Evolutionary conservation across 352 stramenopile genomes (phyloP).

Genomic region (Phytopythium sindhum): DNA sequence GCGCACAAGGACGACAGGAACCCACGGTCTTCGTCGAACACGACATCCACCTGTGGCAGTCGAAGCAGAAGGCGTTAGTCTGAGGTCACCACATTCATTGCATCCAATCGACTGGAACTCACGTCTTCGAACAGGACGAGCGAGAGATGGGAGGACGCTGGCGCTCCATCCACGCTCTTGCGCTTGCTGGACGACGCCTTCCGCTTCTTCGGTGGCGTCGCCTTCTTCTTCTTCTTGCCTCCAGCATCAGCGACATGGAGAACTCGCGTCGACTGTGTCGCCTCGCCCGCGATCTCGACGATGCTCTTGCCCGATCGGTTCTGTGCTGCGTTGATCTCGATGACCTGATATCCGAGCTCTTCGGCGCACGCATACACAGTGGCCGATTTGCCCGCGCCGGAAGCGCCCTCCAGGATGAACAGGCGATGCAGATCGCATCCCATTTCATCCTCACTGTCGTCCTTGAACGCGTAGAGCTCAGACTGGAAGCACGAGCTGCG

Average conservation of each 20-base stretch:
- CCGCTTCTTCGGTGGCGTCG: slow-evolving; percentile 31
- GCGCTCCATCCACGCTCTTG: slow-evolving; percentile 31
- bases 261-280: slow-evolving; percentile 78
- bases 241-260: slow-evolving; percentile 38
- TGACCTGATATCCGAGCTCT: slow-evolving; percentile 79
- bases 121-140: slow-evolving; percentile 86
- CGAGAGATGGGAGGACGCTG: slow-evolving; percentile 42
- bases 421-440: slow-evolving; percentile 53
- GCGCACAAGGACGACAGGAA: slow-evolving; percentile 65
- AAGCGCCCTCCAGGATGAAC: slow-evolving; percentile 73
- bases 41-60: slow-evolving; percentile 41
- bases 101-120: slow-evolving; percentile 1
- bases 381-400: slow-evolving; percentile 72
- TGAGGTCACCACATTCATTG: not conserved
- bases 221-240: slow-evolving; percentile 41
- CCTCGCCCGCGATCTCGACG: slow-evolving; percentile 76
- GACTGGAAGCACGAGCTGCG: slow-evolving; percentile 47
- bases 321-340: slow-evolving; percentile 83
- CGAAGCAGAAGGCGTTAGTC: not conserved
- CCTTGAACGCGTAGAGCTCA: slow-evolving; percentile 67
- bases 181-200: slow-evolving; percentile 28
- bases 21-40: slow-evolving; percentile 82
- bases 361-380: slow-evolving; percentile 75
- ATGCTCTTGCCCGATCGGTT: slow-evolving; percentile 66
- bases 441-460: slow-evolving; percentile 53